phyloP scores from a whole-genome alignment of 31 red algal genomes.

The Endocladia muricata region DNA sequence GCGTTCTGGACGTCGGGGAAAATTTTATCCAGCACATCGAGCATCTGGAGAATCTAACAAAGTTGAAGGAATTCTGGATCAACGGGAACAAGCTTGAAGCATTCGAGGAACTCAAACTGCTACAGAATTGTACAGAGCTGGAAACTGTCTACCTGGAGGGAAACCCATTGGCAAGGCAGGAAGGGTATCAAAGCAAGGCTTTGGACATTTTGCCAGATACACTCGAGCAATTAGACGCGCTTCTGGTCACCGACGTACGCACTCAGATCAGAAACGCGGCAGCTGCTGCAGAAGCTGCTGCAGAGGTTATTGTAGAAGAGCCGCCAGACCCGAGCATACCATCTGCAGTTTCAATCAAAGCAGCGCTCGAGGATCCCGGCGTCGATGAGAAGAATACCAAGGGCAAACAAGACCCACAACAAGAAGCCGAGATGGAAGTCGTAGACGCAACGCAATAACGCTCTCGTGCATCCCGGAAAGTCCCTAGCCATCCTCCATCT shows the following conservation, averaged over 20 bases:
- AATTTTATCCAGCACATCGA: slow-evolving; percentile 79
- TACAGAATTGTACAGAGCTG: slow-evolving; percentile 32
- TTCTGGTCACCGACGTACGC: slow-evolving; percentile 55
- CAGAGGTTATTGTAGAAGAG: too few relatives aligned
- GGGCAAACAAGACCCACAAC: too few relatives aligned
- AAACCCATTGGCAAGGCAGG: slow-evolving; percentile 75
- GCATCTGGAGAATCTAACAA: slow-evolving; percentile 42
- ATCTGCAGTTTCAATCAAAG: too few relatives aligned
- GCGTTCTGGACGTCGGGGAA: slow-evolving; percentile 72
- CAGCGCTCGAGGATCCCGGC: too few relatives aligned
- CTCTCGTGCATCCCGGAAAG: too few relatives aligned
- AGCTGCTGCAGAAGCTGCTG: slow-evolving; percentile 23
- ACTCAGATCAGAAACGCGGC: slow-evolving; percentile 2
- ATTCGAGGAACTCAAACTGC: slow-evolving; percentile 67
- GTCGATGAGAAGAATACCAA: too few relatives aligned
- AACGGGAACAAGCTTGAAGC: slow-evolving; percentile 72
- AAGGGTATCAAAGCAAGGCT: slow-evolving; percentile 54
- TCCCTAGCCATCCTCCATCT: too few relatives aligned
- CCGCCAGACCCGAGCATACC: too few relatives aligned
- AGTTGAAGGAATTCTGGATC: slow-evolving; percentile 90
- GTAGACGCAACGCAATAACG: too few relatives aligned
- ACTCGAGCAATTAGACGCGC: slow-evolving; percentile 90
- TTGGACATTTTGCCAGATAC: slow-evolving; percentile 63
- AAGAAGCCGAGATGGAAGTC: too few relatives aligned
- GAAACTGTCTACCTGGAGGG: slow-evolving; percentile 93